Evolutionary conservation across 2,329 filamentous ascomycete genomes (phyloP), one percentile per base, ranked within the genome.

Genomic region (Claviceps arundinis): DNA sequence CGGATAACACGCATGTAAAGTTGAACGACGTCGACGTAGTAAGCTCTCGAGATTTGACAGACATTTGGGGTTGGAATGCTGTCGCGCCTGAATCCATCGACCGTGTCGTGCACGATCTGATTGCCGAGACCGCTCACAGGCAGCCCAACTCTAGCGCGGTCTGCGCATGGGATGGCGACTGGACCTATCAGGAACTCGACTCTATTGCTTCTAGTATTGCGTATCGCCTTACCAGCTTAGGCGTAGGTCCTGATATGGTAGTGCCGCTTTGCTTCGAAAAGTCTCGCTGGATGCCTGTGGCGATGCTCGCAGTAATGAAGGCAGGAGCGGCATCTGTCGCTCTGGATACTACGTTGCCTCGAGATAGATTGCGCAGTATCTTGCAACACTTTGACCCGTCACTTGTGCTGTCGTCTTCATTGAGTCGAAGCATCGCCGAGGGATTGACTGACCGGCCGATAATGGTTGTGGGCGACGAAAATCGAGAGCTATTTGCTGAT

Each of bases 261-360:
- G 54, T 59, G 11, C 56, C 57, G 22, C 22, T 59, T 2, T 55
- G 47, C 43, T 61, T 62, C 26, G 55, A 58, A 22, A 64, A 64
- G 55, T 60, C 58, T 2, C 37, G 43, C 19, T 57, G 52, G 56
- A 56, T 57, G 34, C 43, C 56, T 3, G 55, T 62, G 1, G 56
- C 58, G 2, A 60, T 62, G 53, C 34, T 64, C 5, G 62, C 55
- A 34, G 56, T 63, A 4, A 49, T 64, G 30, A 60, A 62, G 48
- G 54, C 59, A 4, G 64, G 64, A n/a, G 60, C 56, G 11, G 61
- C 55, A n/a, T 65, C 60, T 42, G 56, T 61, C 2, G 57, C 59
- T 1, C 48, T 64, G 11, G 62, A 64, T 47, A 56, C 56, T 4
- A 55, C 57, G 9, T 54, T 60, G 37, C 60, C 63, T 9, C 37